Conservation (phyloP, 2,329 filamentous ascomycete genomes). For the Esteya vermicola region DNA sequence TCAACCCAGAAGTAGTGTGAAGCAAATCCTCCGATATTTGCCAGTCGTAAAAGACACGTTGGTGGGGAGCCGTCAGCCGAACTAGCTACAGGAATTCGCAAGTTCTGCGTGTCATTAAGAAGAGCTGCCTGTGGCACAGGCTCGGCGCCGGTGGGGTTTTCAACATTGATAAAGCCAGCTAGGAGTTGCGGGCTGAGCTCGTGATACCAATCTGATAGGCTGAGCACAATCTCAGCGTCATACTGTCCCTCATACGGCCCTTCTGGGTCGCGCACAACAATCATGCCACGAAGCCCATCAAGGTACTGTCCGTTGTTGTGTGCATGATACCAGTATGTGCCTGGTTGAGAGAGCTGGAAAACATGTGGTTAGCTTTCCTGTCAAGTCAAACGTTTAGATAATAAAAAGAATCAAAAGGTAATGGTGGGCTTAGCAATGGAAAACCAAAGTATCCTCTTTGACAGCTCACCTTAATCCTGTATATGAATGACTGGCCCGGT, state of each 20-base stretch:
- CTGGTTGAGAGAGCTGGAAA: conserved; percentile 23
- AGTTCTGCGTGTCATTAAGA: conserved; percentile 55
- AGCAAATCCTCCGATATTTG: conserved; percentile 62
- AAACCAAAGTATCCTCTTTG: no score
- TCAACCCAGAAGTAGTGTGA: conserved; percentile 53
- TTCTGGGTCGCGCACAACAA: conserved; percentile 48
- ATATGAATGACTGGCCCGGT: no score
- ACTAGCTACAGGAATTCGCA: no score
- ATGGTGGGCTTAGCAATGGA: no score
- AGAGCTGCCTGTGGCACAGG: conserved; percentile 55
- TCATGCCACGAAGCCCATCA: conserved; percentile 47
- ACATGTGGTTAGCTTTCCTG: no score
- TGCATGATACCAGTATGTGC: conserved; percentile 73
- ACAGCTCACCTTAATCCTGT: no score
- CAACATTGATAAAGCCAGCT: conserved; percentile 32
- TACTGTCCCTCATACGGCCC: conserved; percentile 41
- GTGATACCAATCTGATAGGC: conserved; percentile 60
- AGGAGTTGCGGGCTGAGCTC: conserved; percentile 34
- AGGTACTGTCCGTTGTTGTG: conserved; percentile 55
- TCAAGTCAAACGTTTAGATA: no score
- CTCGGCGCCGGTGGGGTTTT: conserved; percentile 43
- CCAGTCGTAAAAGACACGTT: conserved; percentile 58
- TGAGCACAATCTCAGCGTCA: conserved; percentile 51
- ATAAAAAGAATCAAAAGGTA: no score
- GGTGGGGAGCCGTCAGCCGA: conserved; percentile 46